A percentile compares a stretch with the other conserved stretches of the same genome.
phyloP scores from a whole-genome alignment of 2,329 filamentous ascomycete species.

The Verticillium nubilum region DNA sequence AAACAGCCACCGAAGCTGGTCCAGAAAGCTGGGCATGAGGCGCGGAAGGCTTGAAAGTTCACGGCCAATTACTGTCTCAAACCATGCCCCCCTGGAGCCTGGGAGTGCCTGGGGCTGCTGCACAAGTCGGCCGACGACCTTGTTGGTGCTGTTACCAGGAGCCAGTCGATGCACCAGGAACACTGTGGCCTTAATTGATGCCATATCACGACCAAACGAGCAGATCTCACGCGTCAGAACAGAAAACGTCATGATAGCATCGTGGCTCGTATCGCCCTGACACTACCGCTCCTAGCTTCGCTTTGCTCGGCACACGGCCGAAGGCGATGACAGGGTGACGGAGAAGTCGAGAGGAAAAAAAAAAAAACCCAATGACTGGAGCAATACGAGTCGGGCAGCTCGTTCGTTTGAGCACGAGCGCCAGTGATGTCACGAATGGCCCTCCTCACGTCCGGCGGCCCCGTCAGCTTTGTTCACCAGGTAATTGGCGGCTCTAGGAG shows the following conservation, averaged over 20 bases:
- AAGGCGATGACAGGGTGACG: neutral
- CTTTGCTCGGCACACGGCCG: neutral
- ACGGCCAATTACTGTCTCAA: neutral
- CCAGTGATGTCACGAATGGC: neutral
- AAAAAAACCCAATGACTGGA: neutral
- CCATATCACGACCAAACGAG: neutral
- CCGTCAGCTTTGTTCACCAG: neutral
- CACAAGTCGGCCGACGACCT: neutral
- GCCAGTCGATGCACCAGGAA: neutral
- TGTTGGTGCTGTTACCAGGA: neutral
- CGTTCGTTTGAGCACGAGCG: neutral
- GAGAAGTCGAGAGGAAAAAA: neutral
- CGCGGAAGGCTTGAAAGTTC: neutral
- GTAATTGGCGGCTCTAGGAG: neutral
- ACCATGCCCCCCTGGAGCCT: neutral
- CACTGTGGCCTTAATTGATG: neutral
- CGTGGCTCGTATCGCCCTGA: neutral
- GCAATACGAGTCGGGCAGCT: neutral
- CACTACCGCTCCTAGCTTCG: neutral
- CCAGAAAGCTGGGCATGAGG: neutral
- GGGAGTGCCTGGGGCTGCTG: neutral
- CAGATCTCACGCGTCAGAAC: neutral
- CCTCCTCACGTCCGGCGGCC: neutral
- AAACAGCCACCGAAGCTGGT: neutral
- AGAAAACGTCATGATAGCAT: neutral